These are phyloP conservation scores for Amborella trichopoda DNA, from an alignment of 164 flowering plant species.

Conservation along the genomic window DNA sequence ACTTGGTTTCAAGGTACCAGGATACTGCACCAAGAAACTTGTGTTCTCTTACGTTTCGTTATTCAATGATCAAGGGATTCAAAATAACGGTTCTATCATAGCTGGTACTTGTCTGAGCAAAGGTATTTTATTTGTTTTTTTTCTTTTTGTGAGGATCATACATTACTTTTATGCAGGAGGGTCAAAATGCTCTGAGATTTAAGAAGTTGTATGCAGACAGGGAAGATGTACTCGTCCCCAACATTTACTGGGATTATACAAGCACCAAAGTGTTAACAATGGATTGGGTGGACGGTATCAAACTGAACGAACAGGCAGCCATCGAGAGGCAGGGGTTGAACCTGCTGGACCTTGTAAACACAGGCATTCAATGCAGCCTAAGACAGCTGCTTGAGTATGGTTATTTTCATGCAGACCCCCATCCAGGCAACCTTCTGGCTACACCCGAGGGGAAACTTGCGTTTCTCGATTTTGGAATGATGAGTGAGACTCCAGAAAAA, in stretches of 20 bases:
- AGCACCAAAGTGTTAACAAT: conserved; percentile 88
- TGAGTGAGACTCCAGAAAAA: conserved; percentile 98
- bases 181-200: conserved; percentile 89
- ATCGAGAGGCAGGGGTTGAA: conserved; percentile 82
- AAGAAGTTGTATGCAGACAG: conserved; percentile 92
- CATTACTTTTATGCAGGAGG: conserved; percentile 80
- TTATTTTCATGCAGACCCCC: conserved; percentile 98
- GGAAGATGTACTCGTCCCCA: conserved; percentile 81
- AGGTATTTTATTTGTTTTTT: too few species aligned
- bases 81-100: too few species aligned
- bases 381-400: conserved; percentile 95
- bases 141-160: too few species aligned
- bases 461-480: conserved; percentile 97
- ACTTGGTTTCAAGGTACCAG: too few species aligned
- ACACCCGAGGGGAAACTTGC: conserved; percentile 98
- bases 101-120: too few species aligned
- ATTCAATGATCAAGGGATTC: too few species aligned
- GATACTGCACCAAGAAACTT: too few species aligned
- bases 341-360: conserved; percentile 81
- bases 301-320: conserved; percentile 78
- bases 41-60: too few species aligned
- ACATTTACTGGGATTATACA: conserved; percentile 91
- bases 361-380: conserved; percentile 94
- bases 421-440: conserved; percentile 96
- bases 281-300: conserved; percentile 97